Percentiles rank a stretch among this genome's conserved stretches.
Evolutionary conservation across 1,284 basidiomycete genomes (phyloP).

Genomic region (Bjerkandera adusta): DNA sequence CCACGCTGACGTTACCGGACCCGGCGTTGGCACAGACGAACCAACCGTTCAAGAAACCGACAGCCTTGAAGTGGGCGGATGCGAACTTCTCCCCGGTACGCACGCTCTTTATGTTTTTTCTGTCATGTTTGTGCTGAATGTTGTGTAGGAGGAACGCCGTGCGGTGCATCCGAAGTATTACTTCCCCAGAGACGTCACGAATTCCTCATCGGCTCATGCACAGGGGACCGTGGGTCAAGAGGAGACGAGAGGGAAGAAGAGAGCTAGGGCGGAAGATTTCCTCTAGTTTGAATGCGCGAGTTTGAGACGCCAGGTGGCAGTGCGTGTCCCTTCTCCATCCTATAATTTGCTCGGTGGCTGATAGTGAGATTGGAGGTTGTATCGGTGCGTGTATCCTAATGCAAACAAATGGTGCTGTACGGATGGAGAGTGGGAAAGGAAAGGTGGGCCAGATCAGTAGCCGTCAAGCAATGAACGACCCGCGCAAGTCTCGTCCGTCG

Average conservation of each 20-base stretch:
- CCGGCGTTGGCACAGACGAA: conserved; percentile 60
- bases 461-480: conserved; percentile 1
- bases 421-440: background rate
- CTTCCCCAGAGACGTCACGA: conserved; percentile 43
- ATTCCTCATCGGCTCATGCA: conserved; percentile 26
- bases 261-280: conserved; percentile 78
- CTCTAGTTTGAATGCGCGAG: conserved; percentile 37
- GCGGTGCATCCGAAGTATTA: conserved; percentile 75
- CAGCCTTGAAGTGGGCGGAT: conserved; percentile 72
- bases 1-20: conserved; percentile 51
- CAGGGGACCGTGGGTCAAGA: conserved; percentile 35
- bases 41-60: conserved; percentile 73
- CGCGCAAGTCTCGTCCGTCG: too few species aligned
- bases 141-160: conserved; percentile 74
- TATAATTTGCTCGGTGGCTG: background rate
- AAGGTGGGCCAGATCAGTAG: background rate
- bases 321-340: background rate
- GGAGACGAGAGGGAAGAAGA: conserved; percentile 71
- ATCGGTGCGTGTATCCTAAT: conserved; percentile 4
- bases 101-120: conserved; percentile 18
- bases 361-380: background rate
- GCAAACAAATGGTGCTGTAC: conserved; percentile 1
- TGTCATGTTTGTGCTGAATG: background rate
- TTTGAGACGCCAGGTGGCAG: background rate
- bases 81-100: conserved; percentile 75